Evolutionary conservation across 345 rosid genomes (phyloP), one percentile per base, ranked within the genome.

Genomic region (Populus alba): DNA sequence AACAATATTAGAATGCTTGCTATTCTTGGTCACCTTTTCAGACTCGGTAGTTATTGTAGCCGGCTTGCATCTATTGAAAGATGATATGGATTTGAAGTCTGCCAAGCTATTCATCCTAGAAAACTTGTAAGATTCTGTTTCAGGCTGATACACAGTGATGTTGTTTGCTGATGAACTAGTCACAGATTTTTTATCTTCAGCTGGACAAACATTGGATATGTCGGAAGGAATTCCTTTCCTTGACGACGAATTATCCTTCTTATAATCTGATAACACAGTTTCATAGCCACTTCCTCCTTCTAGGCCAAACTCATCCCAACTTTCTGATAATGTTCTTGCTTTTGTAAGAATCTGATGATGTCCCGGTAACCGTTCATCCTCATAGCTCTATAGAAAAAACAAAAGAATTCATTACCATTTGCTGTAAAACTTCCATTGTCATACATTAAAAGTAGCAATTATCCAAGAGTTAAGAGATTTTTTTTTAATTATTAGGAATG

Each of bases 61-160:
- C 0, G 91, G 95, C 82, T 79, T 89, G 92, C 89, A 88, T 55
- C 82, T 87, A 75, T 93, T 91, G 85, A 94, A 90, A 72, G 97
- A 90, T 20, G 98, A 89, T 20, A 84, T 84, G 0, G 94, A 87
- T 81, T 88, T 90, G 75, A 87, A 83, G 69, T 91, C 98, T 35
- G 84, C 85, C 83, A 87, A 83, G 49, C 91, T 91, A 76, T 88
- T 88, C 43, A 91, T 85, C 68, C 88, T 84, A 70, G 86, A 74
- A 20, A 90, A 83, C 80, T 77, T 89, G 82, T 82, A 86, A 65
- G 78, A 75, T 57, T 88, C 89, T 20, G 85, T 69, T 39, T 87
- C 81, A 0, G 90, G 94, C 3, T 79, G 87, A 6, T 82, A 88
- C 41, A 82, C 79, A 3, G 87, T 72, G 16, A 77, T 66, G 66